Evolutionary conservation across 768 basidiomycete genomes (phyloP), one percentile per base, ranked within the genome.

Genomic region (Scleroderma citrinum): DNA sequence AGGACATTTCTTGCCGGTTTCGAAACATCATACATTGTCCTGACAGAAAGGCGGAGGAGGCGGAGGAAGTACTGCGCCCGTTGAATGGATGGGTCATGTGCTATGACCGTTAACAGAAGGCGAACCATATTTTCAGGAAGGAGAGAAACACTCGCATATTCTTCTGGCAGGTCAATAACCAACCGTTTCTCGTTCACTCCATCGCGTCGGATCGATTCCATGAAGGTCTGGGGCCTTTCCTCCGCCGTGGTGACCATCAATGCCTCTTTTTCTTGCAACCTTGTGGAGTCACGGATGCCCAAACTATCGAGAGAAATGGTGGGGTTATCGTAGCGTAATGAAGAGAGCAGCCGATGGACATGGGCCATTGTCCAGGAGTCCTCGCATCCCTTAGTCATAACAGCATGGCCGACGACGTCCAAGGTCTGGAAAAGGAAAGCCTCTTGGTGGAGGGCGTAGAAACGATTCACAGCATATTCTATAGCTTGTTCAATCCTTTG

Each of bases 71-170:
- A 74, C 53, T 87, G 78, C 2, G 87, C 82, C 19, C 87, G 80
- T 20, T 77, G 64, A 41, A 81, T 81, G 5, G 76, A 71, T 14
- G 82, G 74, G 60, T 88, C 82, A 54, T 88, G 83, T 6, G 85
- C 87, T 47, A 91, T 86, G 50, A 91, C 82, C 1, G 87, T 90
- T 26, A 89, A 72, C 59, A 88, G 81, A 7, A 91, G 71, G 14
- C 81, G 77, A 24, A 87, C 78, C 21, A 88, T 71, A 58, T 89
- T 73, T 51, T 84, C 83, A 57, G 84, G 70, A 17, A 70, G 70
- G 13, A 91, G 72, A 3, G 72, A 67, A 50, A 71, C 72, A 17
- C 74, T 70, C 59, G 83, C 82, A 52, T 81, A 82, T 53, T 73
- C 62, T 26, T 82, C 79, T 3, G 79, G 80, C 43, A 81, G 66